These are phyloP conservation scores for Boletellus sp. DNA, from an alignment of 768 basidiomycete genomes.

Conservation along the genomic window DNA sequence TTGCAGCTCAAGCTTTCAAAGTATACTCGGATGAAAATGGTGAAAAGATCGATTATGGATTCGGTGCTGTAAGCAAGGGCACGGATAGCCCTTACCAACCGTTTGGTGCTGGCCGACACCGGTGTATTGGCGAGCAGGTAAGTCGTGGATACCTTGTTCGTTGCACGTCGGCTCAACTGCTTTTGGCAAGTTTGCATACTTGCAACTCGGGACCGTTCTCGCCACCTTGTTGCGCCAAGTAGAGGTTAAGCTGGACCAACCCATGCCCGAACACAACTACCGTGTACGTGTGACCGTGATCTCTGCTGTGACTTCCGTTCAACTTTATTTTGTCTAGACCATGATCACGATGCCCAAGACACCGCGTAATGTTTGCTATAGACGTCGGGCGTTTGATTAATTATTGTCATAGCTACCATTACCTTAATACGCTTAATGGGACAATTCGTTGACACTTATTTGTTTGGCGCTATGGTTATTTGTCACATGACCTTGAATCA, in stretches of 20 bases:
- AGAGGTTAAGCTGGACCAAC: constrained; percentile 60
- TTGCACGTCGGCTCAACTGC: constrained; percentile 3
- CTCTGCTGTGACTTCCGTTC: constrained; percentile 5
- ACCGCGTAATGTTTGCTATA: constrained; percentile 62
- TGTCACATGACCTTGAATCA: constrained; percentile 9
- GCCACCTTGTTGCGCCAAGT: constrained; percentile 71
- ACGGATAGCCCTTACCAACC: constrained; percentile 96
- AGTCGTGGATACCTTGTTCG: constrained; percentile 12
- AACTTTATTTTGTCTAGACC: constrained; percentile 48
- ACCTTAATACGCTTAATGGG: constrained; percentile 1
- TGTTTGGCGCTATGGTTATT: neutral
- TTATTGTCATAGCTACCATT: constrained; percentile 1
- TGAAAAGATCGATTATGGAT: constrained; percentile 95
- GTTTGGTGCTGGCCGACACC: constrained; percentile 94
- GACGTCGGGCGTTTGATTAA: constrained; percentile 58
- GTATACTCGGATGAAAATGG: constrained; percentile 71
- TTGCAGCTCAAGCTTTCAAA: constrained; percentile 74
- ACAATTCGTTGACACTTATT: neutral
- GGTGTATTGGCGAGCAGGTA: constrained; percentile 91
- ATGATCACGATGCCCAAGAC: constrained; percentile 89
- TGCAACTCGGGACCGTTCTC: constrained; percentile 86
- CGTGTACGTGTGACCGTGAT: constrained; percentile 53
- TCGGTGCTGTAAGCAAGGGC: constrained; percentile 92
- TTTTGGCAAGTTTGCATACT: constrained; percentile 74
- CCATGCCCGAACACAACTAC: constrained; percentile 83